Conservation (phyloP, 306 rosid genomes). For the Psophocarpus tetragonolobus region DNA sequence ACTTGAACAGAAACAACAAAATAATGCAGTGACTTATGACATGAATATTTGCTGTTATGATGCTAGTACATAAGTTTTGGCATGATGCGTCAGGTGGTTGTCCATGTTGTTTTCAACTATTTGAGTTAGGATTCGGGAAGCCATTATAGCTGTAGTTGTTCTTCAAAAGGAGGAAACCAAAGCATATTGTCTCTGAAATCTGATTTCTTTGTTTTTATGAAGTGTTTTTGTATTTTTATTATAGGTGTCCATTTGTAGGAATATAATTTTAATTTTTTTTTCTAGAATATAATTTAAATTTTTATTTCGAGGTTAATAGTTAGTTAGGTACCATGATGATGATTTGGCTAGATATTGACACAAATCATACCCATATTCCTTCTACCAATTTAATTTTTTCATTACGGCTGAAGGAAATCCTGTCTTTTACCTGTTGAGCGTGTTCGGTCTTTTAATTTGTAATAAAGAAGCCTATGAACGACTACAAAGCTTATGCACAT, state of each 20-base stretch:
- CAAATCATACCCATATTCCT: neutral
- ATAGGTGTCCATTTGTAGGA: neutral
- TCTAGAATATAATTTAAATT: neutral
- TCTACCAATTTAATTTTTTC: constrained; percentile 21
- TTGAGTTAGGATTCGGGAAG: too few species aligned
- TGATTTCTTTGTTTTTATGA: neutral
- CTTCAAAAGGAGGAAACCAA: neutral
- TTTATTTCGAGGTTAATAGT: neutral
- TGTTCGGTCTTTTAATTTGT: neutral
- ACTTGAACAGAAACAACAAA: constrained; percentile 12
- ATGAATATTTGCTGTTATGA: neutral
- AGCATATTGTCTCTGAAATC: neutral
- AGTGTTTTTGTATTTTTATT: neutral
- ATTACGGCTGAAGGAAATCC: constrained; percentile 12
- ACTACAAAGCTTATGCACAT: neutral
- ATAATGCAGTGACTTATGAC: neutral
- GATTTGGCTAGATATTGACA: constrained; percentile 2
- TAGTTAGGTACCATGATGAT: neutral
- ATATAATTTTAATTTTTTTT: neutral
- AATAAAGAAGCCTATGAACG: neutral
- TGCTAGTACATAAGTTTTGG: neutral
- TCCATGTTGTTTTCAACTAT: neutral
- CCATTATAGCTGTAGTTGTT: neutral
- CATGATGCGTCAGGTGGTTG: neutral
- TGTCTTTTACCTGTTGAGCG: constrained; percentile 8